A percentile compares a stretch with the other conserved stretches of the same genome.
Evolutionary conservation across 2,329 filamentous ascomycete genomes (phyloP).

Genomic region (Chaetomium strumarium): DNA sequence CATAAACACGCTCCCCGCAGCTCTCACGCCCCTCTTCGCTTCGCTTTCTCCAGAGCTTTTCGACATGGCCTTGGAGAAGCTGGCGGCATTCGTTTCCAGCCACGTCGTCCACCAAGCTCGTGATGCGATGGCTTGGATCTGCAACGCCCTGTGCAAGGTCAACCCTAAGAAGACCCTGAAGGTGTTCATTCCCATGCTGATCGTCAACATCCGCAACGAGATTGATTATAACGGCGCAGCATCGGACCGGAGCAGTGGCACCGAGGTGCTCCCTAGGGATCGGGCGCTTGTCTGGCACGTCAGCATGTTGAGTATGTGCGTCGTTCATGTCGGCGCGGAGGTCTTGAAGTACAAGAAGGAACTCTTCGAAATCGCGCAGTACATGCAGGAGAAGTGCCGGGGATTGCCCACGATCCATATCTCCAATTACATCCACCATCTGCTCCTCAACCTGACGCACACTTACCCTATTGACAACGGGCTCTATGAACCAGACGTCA

Average conservation of each 20-base stretch:
- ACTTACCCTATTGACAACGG: slow-evolving; percentile 89
- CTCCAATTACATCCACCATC: slow-evolving; percentile 95
- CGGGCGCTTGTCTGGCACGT: slow-evolving; percentile 93
- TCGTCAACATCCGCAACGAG: slow-evolving; percentile 88
- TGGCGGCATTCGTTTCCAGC: slow-evolving; percentile 82
- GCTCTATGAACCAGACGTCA: slow-evolving; percentile 73
- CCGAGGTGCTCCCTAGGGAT: slow-evolving; percentile 88
- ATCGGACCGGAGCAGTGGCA: slow-evolving; percentile 87
- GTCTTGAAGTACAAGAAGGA: slow-evolving; percentile 85
- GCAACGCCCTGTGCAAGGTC: slow-evolving; percentile 92
- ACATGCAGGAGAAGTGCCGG: slow-evolving; percentile 94
- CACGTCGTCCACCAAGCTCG: slow-evolving; percentile 96
- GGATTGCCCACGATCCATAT: slow-evolving; percentile 93
- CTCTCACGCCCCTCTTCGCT: slow-evolving; percentile 83
- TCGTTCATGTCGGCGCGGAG: slow-evolving; percentile 88
- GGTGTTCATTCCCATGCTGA: slow-evolving; percentile 82
- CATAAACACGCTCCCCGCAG: slow-evolving; percentile 88
- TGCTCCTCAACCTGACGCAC: slow-evolving; percentile 87
- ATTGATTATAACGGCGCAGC: slow-evolving; percentile 96
- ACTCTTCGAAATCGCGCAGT: slow-evolving; percentile 82
- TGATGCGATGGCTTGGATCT: slow-evolving; percentile 98
- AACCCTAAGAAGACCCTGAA: slow-evolving; percentile 90
- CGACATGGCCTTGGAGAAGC: slow-evolving; percentile 84
- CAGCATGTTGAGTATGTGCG: slow-evolving; percentile 95
- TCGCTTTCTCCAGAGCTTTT: slow-evolving; percentile 90